Evolutionary conservation across 352 stramenopile genomes (phyloP).

Genomic region (Phytophthora tentaculata): DNA sequence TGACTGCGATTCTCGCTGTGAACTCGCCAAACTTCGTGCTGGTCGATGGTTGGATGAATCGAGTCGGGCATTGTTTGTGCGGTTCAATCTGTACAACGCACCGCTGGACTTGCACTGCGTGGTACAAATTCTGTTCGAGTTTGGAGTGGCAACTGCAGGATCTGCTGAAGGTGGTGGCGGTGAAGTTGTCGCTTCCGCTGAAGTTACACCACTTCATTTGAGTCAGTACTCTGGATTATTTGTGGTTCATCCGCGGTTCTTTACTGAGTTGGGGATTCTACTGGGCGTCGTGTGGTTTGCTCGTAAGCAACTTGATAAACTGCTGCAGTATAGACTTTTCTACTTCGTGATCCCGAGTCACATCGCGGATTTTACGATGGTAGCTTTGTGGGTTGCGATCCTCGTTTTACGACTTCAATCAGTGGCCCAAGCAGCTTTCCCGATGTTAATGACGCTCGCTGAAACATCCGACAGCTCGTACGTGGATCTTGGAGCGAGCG

Average conservation of each 20-base stretch:
- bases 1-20: slow-evolving; percentile 45
- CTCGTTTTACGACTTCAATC: slow-evolving; percentile 43
- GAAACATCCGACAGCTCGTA: slow-evolving; percentile 37
- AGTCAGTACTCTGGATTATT: slow-evolving; percentile 51
- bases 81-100: slow-evolving; percentile 76
- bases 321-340: slow-evolving; percentile 63
- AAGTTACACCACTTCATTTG: slow-evolving; percentile 51
- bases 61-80: slow-evolving; percentile 53
- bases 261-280: slow-evolving; percentile 56
- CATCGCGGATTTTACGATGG: slow-evolving; percentile 57
- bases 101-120: slow-evolving; percentile 54
- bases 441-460: slow-evolving; percentile 44
- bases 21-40: slow-evolving; percentile 42
- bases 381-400: slow-evolving; percentile 48
- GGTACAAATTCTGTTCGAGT: slow-evolving; percentile 64
- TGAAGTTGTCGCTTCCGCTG: slow-evolving; percentile 40
- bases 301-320: slow-evolving; percentile 53
- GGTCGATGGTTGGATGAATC: slow-evolving; percentile 59
- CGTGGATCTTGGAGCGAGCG: slow-evolving; percentile 40
- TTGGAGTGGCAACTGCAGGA: slow-evolving; percentile 36
- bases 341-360: slow-evolving; percentile 68
- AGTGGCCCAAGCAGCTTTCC: slow-evolving; percentile 42
- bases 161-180: slow-evolving; percentile 26
- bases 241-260: slow-evolving; percentile 57
- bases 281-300: slow-evolving; percentile 52